phyloP scores from a whole-genome alignment of 805 yeast genomes.

The Cyberlindnera nakhonratchasimensis region DNA sequence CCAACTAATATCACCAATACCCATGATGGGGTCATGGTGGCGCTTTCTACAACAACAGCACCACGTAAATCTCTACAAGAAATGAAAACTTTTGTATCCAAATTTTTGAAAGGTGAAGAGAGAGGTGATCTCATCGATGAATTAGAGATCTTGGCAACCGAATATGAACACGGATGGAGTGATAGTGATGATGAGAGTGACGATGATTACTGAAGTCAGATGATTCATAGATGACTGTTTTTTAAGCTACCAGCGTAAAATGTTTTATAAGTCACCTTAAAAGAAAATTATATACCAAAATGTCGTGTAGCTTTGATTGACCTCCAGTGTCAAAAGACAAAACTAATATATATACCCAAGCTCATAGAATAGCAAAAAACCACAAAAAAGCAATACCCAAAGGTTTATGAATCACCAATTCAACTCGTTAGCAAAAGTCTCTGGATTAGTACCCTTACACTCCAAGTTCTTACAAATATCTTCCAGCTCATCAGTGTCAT shows the following conservation, averaged over 20 bases:
- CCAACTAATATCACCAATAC: conserved; percentile 26
- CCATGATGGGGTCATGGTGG: conserved; percentile 18
- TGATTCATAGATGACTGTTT: background rate
- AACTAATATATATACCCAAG: background rate
- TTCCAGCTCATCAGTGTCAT: conserved; percentile 48
- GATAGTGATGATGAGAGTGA: conserved; percentile 40
- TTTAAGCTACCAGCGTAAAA: too few species aligned
- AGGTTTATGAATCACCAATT: conserved; percentile 28
- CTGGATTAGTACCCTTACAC: conserved; percentile 44
- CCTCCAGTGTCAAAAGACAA: background rate
- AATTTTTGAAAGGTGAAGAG: conserved; percentile 40
- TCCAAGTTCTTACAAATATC: conserved; percentile 47
- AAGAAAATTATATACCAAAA: background rate
- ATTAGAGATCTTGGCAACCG: conserved; percentile 40
- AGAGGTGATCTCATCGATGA: conserved; percentile 51
- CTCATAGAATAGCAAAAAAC: background rate
- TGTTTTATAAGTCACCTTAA: too few species aligned
- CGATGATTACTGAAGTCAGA: conserved; percentile 28
- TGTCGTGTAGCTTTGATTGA: background rate
- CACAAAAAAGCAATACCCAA: background rate
- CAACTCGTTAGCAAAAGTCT: conserved; percentile 27
- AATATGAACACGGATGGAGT: conserved; percentile 48
- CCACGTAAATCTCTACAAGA: conserved; percentile 18
- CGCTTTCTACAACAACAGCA: conserved; percentile 23
- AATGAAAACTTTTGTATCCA: conserved; percentile 31